Percentiles rank a stretch among this genome's conserved stretches.
Evolutionary conservation across 352 stramenopile genomes (phyloP).

Genomic region (Globisporangium lucens): DNA sequence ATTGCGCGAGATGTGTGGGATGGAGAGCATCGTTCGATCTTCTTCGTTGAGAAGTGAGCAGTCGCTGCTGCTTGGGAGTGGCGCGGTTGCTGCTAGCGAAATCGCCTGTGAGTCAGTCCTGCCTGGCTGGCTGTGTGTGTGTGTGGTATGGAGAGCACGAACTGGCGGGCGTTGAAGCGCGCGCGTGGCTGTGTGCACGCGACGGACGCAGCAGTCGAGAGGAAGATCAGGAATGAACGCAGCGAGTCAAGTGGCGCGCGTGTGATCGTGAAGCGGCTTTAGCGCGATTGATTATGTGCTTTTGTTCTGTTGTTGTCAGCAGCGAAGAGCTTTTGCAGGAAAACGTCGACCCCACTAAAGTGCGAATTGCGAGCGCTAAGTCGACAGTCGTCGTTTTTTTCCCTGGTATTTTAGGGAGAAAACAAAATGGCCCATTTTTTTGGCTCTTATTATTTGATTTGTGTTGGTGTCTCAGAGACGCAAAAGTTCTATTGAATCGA

Average conservation of each 20-base stretch:
- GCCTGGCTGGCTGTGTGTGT: background rate
- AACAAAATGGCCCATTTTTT: background rate
- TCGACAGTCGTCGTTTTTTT: background rate
- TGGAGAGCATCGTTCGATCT: constrained; percentile 20
- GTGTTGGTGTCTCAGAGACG: background rate
- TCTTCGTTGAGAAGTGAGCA: background rate
- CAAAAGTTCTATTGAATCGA: too few relatives aligned
- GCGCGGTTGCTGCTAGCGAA: background rate
- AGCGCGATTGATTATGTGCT: background rate
- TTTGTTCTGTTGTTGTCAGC: background rate
- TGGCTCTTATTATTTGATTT: background rate
- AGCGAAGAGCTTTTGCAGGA: too few relatives aligned
- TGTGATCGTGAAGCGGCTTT: background rate
- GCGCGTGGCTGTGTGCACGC: background rate
- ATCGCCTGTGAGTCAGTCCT: background rate
- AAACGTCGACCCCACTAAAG: too few relatives aligned
- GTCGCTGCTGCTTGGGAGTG: background rate
- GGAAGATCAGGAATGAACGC: background rate
- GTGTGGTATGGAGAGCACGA: background rate
- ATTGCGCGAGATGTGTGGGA: constrained; percentile 27
- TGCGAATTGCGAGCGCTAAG: too few relatives aligned
- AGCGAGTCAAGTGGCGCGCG: background rate
- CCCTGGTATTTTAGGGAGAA: background rate
- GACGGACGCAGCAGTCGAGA: background rate
- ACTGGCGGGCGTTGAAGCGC: background rate